A percentile compares a stretch with the other conserved stretches of the same genome.
Evolutionary conservation across 192 early-diverging fungal species (phyloP).

Genomic region (Coemansia sp.): DNA sequence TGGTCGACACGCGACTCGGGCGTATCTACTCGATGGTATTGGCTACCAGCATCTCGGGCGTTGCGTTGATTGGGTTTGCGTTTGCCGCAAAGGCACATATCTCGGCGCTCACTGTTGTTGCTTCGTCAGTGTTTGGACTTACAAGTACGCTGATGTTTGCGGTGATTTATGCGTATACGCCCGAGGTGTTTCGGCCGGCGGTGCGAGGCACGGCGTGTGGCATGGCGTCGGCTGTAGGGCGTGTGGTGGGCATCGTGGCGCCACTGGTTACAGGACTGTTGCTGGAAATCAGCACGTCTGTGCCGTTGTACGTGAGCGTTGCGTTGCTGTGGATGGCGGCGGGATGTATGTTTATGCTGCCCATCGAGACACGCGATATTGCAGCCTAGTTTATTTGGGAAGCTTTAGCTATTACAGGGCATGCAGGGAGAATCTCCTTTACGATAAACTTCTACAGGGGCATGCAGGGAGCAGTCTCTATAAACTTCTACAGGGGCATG

Average conservation of each 20-base stretch:
- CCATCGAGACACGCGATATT: conserved; percentile 58
- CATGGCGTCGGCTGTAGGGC: conserved; percentile 71
- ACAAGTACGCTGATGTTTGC: conserved; percentile 78
- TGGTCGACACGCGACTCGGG: conserved; percentile 74
- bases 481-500: background rate
- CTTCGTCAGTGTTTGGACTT: conserved; percentile 64
- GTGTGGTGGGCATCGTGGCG: conserved; percentile 72
- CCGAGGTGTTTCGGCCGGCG: conserved; percentile 78
- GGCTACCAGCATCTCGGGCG: conserved; percentile 69
- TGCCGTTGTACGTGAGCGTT: conserved; percentile 70
- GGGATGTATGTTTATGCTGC: conserved; percentile 66
- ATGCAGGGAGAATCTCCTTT: conserved; percentile 1
- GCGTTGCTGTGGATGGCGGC: conserved; percentile 58
- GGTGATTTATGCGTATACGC: conserved; percentile 84
- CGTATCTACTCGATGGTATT: conserved; percentile 78
- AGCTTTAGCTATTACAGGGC: background rate
- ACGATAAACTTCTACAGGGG: background rate
- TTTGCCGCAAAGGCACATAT: conserved; percentile 53
- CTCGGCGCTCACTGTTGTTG: conserved; percentile 56
- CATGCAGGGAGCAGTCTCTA: conserved; percentile 3
- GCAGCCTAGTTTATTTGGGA: conserved; percentile 4
- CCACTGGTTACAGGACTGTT: conserved; percentile 72
- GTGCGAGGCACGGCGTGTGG: conserved; percentile 79
- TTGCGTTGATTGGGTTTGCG: conserved; percentile 70
- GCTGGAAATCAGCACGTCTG: conserved; percentile 55